These are phyloP conservation scores for Talaromyces sp. DNA, from an alignment of 2,329 filamentous ascomycete species.

Conservation along the genomic window DNA sequence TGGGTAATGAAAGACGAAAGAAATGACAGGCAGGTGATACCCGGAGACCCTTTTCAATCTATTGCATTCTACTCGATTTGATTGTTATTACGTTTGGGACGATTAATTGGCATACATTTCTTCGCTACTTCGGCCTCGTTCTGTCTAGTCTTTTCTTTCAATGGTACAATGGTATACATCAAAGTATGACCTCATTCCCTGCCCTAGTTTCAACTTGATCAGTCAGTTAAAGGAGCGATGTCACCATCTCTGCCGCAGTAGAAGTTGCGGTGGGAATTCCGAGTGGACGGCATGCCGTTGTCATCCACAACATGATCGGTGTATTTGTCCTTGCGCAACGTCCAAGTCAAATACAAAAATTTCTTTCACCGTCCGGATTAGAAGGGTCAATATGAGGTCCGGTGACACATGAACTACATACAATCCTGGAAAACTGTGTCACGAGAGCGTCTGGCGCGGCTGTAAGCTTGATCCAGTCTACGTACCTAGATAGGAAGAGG, in stretches of 20 bases:
- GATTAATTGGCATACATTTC: background rate
- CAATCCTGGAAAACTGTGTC: background rate
- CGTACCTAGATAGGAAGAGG: background rate
- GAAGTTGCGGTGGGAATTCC: too few species aligned
- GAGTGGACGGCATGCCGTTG: background rate
- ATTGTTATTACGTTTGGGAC: background rate
- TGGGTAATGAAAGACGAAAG: background rate
- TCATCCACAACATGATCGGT: background rate
- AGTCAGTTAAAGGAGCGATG: background rate
- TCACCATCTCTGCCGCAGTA: background rate
- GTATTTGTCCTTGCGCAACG: background rate
- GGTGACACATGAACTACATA: background rate
- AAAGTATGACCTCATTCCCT: background rate
- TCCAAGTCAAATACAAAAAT: conserved; percentile 2
- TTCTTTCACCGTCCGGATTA: background rate
- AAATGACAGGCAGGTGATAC: conserved; percentile 15
- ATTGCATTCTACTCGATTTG: background rate
- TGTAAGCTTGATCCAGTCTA: background rate
- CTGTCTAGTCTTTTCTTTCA: background rate
- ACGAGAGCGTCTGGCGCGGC: background rate
- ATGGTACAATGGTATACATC: background rate
- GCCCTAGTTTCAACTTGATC: background rate
- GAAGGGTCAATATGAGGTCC: background rate
- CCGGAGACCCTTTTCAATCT: background rate
- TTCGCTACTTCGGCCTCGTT: background rate